These are phyloP conservation scores for Poteriospumella lacustris DNA, from an alignment of 108 stramenopile genomes.

Conservation along the genomic window DNA sequence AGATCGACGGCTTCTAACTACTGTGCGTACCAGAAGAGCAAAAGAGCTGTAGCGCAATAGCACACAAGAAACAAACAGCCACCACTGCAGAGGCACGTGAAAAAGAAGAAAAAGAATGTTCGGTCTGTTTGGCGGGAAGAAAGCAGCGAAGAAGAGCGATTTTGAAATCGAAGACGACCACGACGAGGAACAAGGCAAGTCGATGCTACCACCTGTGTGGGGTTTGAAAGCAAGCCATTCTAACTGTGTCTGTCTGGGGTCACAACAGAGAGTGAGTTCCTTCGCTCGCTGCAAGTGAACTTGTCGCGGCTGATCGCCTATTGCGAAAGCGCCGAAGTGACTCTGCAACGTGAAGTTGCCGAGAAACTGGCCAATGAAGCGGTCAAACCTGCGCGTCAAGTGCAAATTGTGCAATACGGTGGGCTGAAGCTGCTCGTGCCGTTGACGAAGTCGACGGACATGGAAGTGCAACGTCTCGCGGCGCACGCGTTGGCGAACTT, in stretches of 20 bases:
- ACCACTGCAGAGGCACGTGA: neutral
- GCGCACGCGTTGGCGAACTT: constrained; percentile 65
- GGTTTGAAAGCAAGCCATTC: neutral
- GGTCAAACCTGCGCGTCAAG: constrained; percentile 50
- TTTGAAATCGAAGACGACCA: constrained; percentile 25
- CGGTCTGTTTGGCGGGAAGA: constrained; percentile 3
- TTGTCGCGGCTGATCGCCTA: constrained; percentile 55
- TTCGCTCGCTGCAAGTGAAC: constrained; percentile 37
- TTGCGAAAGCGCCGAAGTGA: constrained; percentile 50
- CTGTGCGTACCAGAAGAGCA: neutral
- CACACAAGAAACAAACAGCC: neutral
- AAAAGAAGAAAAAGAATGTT: neutral
- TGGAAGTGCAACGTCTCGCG: constrained; percentile 57
- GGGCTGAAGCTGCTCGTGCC: constrained; percentile 58
- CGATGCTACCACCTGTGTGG: neutral
- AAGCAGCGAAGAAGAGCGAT: constrained; percentile 25
- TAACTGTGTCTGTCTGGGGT: neutral
- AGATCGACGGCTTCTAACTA: neutral
- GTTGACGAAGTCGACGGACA: constrained; percentile 49
- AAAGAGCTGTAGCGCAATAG: neutral
- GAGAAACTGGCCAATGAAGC: constrained; percentile 61
- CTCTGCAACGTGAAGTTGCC: constrained; percentile 56
- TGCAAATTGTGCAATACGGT: constrained; percentile 51
- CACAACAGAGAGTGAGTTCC: constrained; percentile 40
- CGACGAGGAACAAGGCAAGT: constrained; percentile 4